Evolutionary conservation across 176 grass and related monocot species (phyloP), one percentile per base, ranked within the genome.

Genomic region (Rhynchospora breviuscula): DNA sequence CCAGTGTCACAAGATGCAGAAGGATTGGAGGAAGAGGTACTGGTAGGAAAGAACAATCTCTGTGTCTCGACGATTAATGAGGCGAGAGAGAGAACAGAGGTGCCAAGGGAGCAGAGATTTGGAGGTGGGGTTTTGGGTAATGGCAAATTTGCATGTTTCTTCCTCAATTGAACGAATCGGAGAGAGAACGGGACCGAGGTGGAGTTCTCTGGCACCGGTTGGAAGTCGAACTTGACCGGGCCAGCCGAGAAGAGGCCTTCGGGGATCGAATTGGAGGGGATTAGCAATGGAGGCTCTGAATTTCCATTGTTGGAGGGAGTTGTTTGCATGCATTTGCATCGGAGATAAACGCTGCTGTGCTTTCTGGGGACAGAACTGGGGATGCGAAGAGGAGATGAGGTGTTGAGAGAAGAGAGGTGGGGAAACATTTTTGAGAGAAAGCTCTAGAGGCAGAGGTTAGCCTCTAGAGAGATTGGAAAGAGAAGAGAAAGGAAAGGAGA

Each of bases 1-100:
- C 63, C 83, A 9, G 67, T 26, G 47, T 81, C 83, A 29, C 25
- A 46, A 31, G 76, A 78, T 1, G 51, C 10, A 12, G 43, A 66
- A 17, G 71, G 52, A 69, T 29, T 19, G 23, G 64, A 12, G 21
- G 31, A 63, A 43, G 45, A 60, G 0, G 18, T 45, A 40, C 69
- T 78, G 67, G 3, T 63, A 60, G 83, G 40, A n/a, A 69, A 33
- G 66, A 82, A 70, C 6, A 81, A 54, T 22, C 43, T 70, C 8
- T 89, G 87, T 19, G 85, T 35, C 8, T 85, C 67, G 25, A 62
- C 83, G 40, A 89, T 85, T 51, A 77, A 22, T 1, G 78, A 85
- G 0, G 87, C 87, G 5, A 89, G 83, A 0, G 87, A 77, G 6
- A 70, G 23, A 12, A 89, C 84, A 14, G 87, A 84, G n/a, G 79